A percentile compares a stretch with the other conserved stretches of the same genome.
Conservation (phyloP, 352 stramenopile genomes). For the Globisporangium carolinianum region DNA sequence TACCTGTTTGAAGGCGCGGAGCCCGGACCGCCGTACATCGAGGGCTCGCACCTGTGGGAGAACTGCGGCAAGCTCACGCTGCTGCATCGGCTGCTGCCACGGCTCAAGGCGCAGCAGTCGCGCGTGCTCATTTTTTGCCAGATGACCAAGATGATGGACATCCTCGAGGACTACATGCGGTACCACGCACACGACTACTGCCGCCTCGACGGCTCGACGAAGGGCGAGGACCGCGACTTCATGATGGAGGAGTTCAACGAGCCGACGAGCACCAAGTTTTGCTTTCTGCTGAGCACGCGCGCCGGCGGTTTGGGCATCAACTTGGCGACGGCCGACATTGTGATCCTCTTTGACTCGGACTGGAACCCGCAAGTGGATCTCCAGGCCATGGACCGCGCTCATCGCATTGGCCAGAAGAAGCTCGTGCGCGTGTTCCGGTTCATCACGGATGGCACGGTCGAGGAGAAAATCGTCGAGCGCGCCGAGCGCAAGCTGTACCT, state of each 20-base stretch:
- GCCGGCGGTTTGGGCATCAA: conserved; percentile 97
- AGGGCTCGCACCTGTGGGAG: conserved; percentile 97
- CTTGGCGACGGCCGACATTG: conserved; percentile 97
- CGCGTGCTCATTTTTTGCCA: conserved; percentile 99
- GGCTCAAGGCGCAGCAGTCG: conserved; percentile 82
- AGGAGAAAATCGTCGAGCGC: conserved; percentile 98
- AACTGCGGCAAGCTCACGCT: conserved; percentile 98
- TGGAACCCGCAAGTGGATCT: conserved; percentile 99
- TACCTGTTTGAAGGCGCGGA: conserved; percentile 99
- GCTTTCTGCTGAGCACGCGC: conserved; percentile 96
- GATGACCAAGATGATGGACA: conserved; percentile 99
- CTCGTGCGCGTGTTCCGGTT: conserved; percentile 98
- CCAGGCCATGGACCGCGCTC: conserved; percentile 97
- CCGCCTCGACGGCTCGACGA: conserved; percentile 75
- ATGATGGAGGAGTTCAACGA: conserved; percentile 99
- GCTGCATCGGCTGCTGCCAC: conserved; percentile 90
- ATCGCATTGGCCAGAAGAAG: conserved; percentile 98
- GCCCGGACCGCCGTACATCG: conserved; percentile 93
- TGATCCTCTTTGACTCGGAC: conserved; percentile 97
- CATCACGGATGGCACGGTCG: conserved; percentile 96
- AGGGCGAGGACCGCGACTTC: conserved; percentile 77
- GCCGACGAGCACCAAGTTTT: conserved; percentile 94
- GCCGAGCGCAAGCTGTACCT: conserved; percentile 98
- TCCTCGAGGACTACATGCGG: conserved; percentile 98
- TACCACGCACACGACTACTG: conserved; percentile 84